Percentiles rank a stretch among this genome's conserved stretches.
Conservation (phyloP, 2,329 filamentous ascomycete species). For the Pezizomycotina sp. region DNA sequence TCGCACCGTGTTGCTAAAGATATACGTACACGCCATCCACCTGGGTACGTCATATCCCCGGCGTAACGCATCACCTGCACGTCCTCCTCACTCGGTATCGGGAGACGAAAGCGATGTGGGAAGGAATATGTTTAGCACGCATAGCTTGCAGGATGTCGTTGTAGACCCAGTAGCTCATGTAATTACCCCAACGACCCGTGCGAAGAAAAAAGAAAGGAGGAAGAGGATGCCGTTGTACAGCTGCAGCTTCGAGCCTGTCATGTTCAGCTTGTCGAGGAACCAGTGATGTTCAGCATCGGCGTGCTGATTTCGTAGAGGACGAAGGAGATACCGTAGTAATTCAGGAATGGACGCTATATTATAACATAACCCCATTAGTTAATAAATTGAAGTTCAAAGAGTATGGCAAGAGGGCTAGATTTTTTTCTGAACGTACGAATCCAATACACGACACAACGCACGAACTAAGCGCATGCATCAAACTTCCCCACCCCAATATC, state of each 20-base stretch:
- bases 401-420: background rate
- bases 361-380: slow-evolving; percentile 4
- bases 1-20: no score
- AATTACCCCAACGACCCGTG: slow-evolving; percentile 64
- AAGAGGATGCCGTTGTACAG: slow-evolving; percentile 62
- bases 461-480: slow-evolving; percentile 59
- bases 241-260: slow-evolving; percentile 58
- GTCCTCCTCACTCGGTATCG: no score
- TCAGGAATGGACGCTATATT: slow-evolving; percentile 57
- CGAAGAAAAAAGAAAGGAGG: slow-evolving; percentile 56
- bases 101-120: no score
- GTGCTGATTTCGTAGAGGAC: slow-evolving; percentile 76
- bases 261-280: slow-evolving; percentile 71
- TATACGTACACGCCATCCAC: no score
- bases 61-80: no score
- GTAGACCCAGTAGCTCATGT: slow-evolving; percentile 52
- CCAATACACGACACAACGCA: slow-evolving; percentile 58
- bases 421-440: slow-evolving; percentile 45
- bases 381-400: background rate
- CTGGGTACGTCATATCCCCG: no score
- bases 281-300: slow-evolving; percentile 68
- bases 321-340: slow-evolving; percentile 64
- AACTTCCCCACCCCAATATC: slow-evolving; percentile 55
- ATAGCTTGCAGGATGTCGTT: no score
- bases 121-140: no score